A percentile compares a stretch with the other conserved stretches of the same genome.
Evolutionary conservation across 805 yeast genomes (phyloP).

Genomic region (Priceomyces carsonii): DNA sequence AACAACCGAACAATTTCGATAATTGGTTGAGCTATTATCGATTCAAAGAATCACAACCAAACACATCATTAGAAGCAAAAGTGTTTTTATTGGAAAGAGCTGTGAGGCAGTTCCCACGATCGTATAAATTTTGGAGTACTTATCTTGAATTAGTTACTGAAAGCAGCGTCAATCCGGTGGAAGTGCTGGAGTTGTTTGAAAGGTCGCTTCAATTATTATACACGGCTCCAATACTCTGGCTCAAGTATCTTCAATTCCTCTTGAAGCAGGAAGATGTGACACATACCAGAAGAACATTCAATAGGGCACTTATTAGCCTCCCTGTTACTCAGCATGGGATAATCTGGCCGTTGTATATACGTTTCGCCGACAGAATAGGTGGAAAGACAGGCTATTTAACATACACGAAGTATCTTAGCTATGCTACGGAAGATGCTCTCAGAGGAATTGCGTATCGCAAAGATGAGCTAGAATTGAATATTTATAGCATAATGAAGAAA

Average conservation of each 20-base stretch:
- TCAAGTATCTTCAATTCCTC: conserved; percentile 47
- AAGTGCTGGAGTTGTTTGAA: conserved; percentile 47
- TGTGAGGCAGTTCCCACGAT: conserved; percentile 39
- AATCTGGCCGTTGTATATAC: conserved; percentile 53
- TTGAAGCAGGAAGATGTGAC: conserved; percentile 33
- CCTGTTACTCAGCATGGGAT: conserved; percentile 51
- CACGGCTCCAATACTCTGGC: conserved; percentile 55
- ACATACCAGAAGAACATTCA: conserved; percentile 44
- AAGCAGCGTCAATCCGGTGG: conserved; percentile 24
- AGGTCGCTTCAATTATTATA: conserved; percentile 42
- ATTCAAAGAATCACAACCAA: conserved; percentile 23
- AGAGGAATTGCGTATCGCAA: conserved; percentile 7
- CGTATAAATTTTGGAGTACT: conserved; percentile 55
- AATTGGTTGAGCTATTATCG: conserved; percentile 50
- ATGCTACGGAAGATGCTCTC: conserved; percentile 18
- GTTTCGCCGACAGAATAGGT: conserved; percentile 47
- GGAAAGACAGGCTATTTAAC: conserved; percentile 38
- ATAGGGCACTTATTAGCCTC: conserved; percentile 48
- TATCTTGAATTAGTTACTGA: conserved; percentile 46
- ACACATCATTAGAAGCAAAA: conserved; percentile 27
- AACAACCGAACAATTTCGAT: conserved; percentile 31
- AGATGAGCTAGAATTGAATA: conserved; percentile 10
- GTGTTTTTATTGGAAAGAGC: conserved; percentile 57
- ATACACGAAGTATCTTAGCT: conserved; percentile 31
- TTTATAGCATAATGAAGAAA: conserved; percentile 32